A percentile compares a stretch with the other conserved stretches of the same genome.
These are phyloP conservation scores for Phytophthora sojae DNA, from an alignment of 352 stramenopile species.

Conservation along the genomic window DNA sequence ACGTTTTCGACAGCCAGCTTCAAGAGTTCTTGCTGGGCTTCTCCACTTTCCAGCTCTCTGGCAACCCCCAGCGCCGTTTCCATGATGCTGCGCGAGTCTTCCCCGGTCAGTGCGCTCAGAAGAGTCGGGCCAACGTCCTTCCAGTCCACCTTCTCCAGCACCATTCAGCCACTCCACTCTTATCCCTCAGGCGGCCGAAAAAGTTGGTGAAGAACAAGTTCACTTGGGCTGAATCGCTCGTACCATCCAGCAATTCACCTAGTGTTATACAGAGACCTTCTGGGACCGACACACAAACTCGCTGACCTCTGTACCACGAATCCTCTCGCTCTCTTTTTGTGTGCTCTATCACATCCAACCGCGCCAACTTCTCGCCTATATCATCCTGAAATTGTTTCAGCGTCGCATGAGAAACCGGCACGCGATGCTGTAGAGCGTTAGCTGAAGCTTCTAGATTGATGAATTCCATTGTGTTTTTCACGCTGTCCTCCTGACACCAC, in stretches of 20 bases:
- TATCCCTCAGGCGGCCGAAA: background rate
- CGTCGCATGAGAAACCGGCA: background rate
- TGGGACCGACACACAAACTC: background rate
- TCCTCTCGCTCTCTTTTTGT: background rate
- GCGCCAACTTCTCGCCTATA: background rate
- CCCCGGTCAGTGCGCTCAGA: background rate
- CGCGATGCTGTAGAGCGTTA: conserved; percentile 1
- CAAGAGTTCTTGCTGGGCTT: background rate
- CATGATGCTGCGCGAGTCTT: background rate
- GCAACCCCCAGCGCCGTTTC: background rate
- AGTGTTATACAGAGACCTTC: background rate
- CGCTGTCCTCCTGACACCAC: conserved; percentile 1
- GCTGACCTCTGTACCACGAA: background rate
- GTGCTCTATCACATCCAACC: background rate
- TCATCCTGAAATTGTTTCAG: conserved; percentile 17
- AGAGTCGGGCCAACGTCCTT: background rate
- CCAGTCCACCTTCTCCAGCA: background rate
- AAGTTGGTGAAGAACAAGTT: background rate
- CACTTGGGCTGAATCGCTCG: background rate
- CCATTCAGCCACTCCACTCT: background rate
- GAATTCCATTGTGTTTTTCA: conserved; percentile 14
- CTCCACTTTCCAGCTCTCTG: background rate
- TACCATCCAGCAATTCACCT: background rate
- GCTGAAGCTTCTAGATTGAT: conserved; percentile 6
- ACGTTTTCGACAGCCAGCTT: background rate